These are phyloP conservation scores for Phytophthora tubulina DNA, from an alignment of 352 stramenopile genomes.

Conservation along the genomic window DNA sequence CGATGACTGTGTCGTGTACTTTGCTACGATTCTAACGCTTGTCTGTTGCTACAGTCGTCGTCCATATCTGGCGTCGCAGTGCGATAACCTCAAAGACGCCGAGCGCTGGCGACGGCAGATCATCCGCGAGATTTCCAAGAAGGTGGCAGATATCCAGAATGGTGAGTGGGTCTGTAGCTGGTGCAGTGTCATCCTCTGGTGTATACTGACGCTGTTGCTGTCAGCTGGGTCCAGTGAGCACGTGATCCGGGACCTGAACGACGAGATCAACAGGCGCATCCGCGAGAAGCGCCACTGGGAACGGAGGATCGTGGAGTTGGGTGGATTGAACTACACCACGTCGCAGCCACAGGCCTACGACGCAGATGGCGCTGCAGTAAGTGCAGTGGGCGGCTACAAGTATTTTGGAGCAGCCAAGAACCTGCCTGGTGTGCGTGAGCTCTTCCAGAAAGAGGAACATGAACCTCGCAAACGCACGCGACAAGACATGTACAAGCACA, in stretches of 20 bases:
- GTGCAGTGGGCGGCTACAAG: conserved; percentile 90
- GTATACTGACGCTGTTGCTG: conserved; percentile 10
- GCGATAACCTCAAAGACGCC: conserved; percentile 93
- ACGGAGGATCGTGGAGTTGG: conserved; percentile 89
- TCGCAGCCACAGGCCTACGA: conserved; percentile 84
- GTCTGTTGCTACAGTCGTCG: conserved; percentile 57
- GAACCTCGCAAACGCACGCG: conserved; percentile 65
- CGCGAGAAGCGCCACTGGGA: conserved; percentile 94
- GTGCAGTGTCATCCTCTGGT: not conserved
- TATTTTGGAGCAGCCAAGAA: conserved; percentile 98
- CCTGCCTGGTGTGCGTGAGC: conserved; percentile 95
- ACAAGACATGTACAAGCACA: conserved; percentile 92
- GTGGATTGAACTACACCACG: conserved; percentile 90
- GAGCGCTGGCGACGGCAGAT: conserved; percentile 95
- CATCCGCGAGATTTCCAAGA: conserved; percentile 95
- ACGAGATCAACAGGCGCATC: conserved; percentile 99
- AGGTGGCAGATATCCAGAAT: conserved; percentile 98
- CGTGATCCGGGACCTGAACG: conserved; percentile 97
- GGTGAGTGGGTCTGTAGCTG: conserved; percentile 43
- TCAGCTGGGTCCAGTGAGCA: conserved; percentile 94
- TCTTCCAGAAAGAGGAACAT: conserved; percentile 90
- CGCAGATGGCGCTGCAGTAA: conserved; percentile 74
- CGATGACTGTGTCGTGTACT: not conserved
- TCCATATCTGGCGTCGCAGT: conserved; percentile 95
- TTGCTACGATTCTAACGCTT: too few relatives aligned